phyloP scores from a whole-genome alignment of 2,329 filamentous ascomycete species.

The Epichloe typhina region DNA sequence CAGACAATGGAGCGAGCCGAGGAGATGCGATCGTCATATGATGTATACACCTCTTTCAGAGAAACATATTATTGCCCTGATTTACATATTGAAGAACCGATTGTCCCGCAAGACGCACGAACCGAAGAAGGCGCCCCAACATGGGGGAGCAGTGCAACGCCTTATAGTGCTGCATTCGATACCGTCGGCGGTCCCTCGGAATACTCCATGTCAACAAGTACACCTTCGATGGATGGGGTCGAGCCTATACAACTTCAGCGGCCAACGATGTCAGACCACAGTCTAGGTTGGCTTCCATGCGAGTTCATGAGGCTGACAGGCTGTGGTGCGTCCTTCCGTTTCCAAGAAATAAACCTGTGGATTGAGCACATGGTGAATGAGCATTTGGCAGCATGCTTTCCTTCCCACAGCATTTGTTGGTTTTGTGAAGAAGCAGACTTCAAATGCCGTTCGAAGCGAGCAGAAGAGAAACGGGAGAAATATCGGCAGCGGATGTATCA shows the following conservation, averaged over 20 bases:
- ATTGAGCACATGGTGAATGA: conserved; percentile 28
- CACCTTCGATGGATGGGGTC: conserved; percentile 9
- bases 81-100: neutral
- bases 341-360: conserved; percentile 28
- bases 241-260: conserved; percentile 7
- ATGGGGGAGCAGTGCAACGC: conserved; percentile 6
- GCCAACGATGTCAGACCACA: conserved; percentile 3
- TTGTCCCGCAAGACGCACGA: neutral
- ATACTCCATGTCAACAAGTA: conserved; percentile 12
- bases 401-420: conserved; percentile 30
- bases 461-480: conserved; percentile 8
- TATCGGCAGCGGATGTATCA: conserved; percentile 35
- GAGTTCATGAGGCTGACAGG: conserved; percentile 26
- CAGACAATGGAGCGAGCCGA: neutral
- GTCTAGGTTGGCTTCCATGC: conserved; percentile 24
- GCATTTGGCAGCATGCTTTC: conserved; percentile 24
- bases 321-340: conserved; percentile 26
- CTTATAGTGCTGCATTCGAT: conserved; percentile 7
- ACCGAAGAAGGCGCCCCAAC: conserved; percentile 1
- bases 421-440: conserved; percentile 32
- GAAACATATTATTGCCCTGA: conserved; percentile 2
- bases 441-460: conserved; percentile 5
- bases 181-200: conserved; percentile 6
- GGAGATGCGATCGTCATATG: neutral
- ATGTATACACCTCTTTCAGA: neutral